Base-by-base conservation (phyloP, 2,329 filamentous ascomycete species). In the Ceratocystiopsis minuta region DNA sequence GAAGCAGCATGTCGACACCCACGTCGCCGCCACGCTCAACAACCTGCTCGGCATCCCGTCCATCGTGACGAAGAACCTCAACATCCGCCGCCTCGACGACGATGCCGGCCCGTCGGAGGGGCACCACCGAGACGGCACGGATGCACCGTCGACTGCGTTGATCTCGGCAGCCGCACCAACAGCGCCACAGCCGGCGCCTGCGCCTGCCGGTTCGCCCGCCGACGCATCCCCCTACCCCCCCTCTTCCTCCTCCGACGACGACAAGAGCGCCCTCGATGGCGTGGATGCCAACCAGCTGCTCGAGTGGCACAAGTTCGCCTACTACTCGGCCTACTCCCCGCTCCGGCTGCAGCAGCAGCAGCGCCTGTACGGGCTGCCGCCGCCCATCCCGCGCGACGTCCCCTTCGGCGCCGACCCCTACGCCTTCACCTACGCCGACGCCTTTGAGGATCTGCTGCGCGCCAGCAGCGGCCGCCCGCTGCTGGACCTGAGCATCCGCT, bases 391-490 rank as follows among this genome's bases (percentile, higher is more conserved):
- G 0, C 58, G 53, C 9, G 66, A 67, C 46, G 55, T 61, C 2
- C 60, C 63, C 10, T 45, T 54, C 4, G 55, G 57, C 37, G 46
- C 57, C 31, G 59, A 64, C 43, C 38, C 55, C 13, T 52, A 50
- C 34, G 50, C 58, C 32, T 70, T 71, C 50, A 68, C 66, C 10
- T 75, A 71, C 48, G 59, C 65, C 31, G 69, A 74, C 48, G 70
- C 70, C 38, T 73, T 74, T 46, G 70, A 75, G 49, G 70, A 75
- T 46, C 61, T 75, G 15, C 57, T 75, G 13, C 56, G 58, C n/a
- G 60, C 62, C 16, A 61, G 60, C n/a, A 59, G 61, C 14, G 62
- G 62, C 4, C 55, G 58, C 7, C 53, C 55, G 3, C 53, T 72
- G 16, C 57, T 60, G 5, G 57, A 65, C 16, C 60, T 68, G 17